Base-by-base conservation (phyloP, 2,329 filamentous ascomycete genomes). In the Epichloe gansuensis region DNA sequence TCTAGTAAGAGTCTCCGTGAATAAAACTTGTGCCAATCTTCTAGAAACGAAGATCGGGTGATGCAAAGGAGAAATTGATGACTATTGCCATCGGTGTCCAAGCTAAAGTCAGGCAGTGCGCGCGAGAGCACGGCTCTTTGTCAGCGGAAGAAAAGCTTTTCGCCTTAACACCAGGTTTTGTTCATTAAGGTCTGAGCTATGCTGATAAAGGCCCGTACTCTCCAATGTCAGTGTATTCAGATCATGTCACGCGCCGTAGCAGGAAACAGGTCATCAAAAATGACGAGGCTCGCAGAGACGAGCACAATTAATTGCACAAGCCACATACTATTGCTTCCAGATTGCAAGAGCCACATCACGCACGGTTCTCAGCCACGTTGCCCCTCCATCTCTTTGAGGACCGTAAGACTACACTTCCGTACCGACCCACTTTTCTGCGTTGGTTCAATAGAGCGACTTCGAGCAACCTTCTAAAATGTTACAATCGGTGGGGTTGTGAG, bases 341-440 rank as follows among this genome's bases (percentile, higher is more conserved):
- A 9, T 43, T 23, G 21, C 49, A 9, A 21, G 11, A 9, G 41
- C 34, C 42, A 51, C 42, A 46, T 12, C 31, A 35, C 25, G 11
- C n/a, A 21, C 38, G 28, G 25, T 13, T 23, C 35, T 17, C 21
- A 53, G 53, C 55, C 55, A 51, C 53, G 53, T 12, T 48, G 34
- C 54, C 53, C 55, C 49, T 52, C 8, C 11, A 41, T n/a, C n/a
- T n/a, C n/a, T n/a, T n/a, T n/a, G n/a, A n/a, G n/a, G n/a, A n/a
- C n/a, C n/a, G n/a, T n/a, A n/a, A n/a, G n/a, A n/a, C n/a, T n/a
- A n/a, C n/a, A n/a, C n/a, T n/a, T n/a, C n/a, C n/a, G n/a, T n/a
- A n/a, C n/a, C n/a, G n/a, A n/a, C n/a, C n/a, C n/a, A n/a, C n/a
- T n/a, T n/a, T n/a, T n/a, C n/a, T n/a, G n/a, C n/a, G n/a, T n/a